Percentiles rank a stretch among this genome's conserved stretches.
These are phyloP conservation scores for Chloromonas sp. DNA, from an alignment of 163 green algal species.

Conservation along the genomic window DNA sequence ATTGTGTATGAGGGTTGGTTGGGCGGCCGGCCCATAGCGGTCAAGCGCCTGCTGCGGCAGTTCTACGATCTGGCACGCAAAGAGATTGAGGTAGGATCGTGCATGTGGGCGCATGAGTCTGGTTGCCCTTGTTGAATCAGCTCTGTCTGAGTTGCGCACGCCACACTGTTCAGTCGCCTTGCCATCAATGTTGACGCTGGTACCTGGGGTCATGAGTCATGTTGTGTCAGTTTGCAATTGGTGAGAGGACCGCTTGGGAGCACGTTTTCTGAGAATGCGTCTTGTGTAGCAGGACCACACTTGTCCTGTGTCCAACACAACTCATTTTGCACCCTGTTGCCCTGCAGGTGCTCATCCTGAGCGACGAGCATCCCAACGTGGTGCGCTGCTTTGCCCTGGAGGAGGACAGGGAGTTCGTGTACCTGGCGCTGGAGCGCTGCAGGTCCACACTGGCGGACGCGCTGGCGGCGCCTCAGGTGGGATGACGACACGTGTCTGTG, in stretches of 20 bases:
- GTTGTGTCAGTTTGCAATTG: too few relatives aligned
- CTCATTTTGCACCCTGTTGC: too few relatives aligned
- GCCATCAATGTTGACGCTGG: too few relatives aligned
- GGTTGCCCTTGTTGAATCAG: not conserved
- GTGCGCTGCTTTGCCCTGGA: constrained; percentile 95
- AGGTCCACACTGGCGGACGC: constrained; percentile 24
- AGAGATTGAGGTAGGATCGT: constrained; percentile 67
- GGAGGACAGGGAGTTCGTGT: constrained; percentile 93
- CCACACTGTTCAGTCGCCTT: too few relatives aligned
- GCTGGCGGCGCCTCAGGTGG: constrained; percentile 8
- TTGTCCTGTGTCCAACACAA: too few relatives aligned
- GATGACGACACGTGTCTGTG: not conserved
- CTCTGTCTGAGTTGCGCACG: not conserved
- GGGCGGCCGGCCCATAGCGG: constrained; percentile 82
- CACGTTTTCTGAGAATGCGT: too few relatives aligned
- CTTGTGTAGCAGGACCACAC: too few relatives aligned
- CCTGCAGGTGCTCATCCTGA: constrained; percentile 70
- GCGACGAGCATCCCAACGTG: constrained; percentile 95
- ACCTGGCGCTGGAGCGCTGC: constrained; percentile 90
- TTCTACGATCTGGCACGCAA: constrained; percentile 86
- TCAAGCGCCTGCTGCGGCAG: constrained; percentile 92
- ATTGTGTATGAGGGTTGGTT: constrained; percentile 90
- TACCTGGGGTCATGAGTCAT: too few relatives aligned
- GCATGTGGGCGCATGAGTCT: not conserved
- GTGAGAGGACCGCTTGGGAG: too few relatives aligned